Percentiles rank a stretch among this genome's conserved stretches.
phyloP scores from a whole-genome alignment of 2,329 filamentous ascomycete genomes.

The Alternaria postmessia region DNA sequence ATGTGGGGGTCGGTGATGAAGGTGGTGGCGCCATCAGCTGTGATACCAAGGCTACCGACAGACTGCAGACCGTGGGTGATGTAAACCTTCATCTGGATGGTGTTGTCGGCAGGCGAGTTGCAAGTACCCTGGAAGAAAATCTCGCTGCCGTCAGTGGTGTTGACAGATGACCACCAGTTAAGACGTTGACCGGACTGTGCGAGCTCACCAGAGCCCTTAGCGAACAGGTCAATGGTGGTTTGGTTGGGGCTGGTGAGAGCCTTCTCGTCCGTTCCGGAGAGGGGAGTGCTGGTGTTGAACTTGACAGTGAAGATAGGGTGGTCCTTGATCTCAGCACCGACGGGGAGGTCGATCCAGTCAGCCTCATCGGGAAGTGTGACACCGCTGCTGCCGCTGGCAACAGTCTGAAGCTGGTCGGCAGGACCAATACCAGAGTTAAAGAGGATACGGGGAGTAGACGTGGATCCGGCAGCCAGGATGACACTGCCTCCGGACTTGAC shows the following conservation, averaged over 20 bases:
- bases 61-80: slow-evolving; percentile 70
- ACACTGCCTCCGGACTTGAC: slow-evolving; percentile 68
- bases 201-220: slow-evolving; percentile 52
- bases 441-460: slow-evolving; percentile 73
- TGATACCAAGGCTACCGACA: slow-evolving; percentile 62
- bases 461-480: slow-evolving; percentile 71
- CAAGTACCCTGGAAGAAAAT: slow-evolving; percentile 57
- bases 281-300: slow-evolving; percentile 36
- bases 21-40: slow-evolving; percentile 49
- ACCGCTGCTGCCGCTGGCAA: slow-evolving; percentile 52
- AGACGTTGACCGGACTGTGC: slow-evolving; percentile 59
- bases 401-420: slow-evolving; percentile 55
- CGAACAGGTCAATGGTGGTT: slow-evolving; percentile 43
- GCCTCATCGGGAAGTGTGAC: slow-evolving; percentile 52
- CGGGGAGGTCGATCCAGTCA: slow-evolving; percentile 60
- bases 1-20: slow-evolving; percentile 61
- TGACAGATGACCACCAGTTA: slow-evolving; percentile 58
- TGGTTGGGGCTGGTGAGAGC: slow-evolving; percentile 40
- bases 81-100: slow-evolving; percentile 57
- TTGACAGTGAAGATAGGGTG: slow-evolving; percentile 49
- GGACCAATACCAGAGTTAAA: slow-evolving; percentile 75
- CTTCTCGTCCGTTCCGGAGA: slow-evolving; percentile 31
- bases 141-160: slow-evolving; percentile 52
- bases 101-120: slow-evolving; percentile 50
- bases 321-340: slow-evolving; percentile 55